Base-by-base conservation (phyloP, 2,329 filamentous ascomycete genomes). In the Aspergillus quadrilineatus region DNA sequence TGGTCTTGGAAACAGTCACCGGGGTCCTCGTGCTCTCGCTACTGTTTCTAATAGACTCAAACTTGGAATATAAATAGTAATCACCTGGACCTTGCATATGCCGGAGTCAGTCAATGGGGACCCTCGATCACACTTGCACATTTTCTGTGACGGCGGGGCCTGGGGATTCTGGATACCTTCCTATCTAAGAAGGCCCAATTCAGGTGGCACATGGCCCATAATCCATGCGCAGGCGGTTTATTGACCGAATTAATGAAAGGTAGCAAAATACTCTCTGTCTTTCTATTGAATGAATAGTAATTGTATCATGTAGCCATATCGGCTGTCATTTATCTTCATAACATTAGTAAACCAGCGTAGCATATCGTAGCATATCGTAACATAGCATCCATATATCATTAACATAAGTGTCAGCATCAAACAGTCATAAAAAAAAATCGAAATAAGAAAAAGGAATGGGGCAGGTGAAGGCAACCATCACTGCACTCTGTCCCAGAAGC, bases 361-460 rank as follows among this genome's bases (percentile, higher is more conserved):
- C 36, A n/a, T 39, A 34, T 9, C 32, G 32, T 34, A 14, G 10
- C 36, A 39, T 39, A 39, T 12, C 36, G n/a, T 39, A 30, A 28
- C 29, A 46, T 34, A 30, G 44, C 30, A 32, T 46, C 34, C 46
- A 28, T 49, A 49, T 39, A 26, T 49, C 46, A 39, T 49, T 34
- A 49, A 39, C 45, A 36, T 48, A 28, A 28, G 26, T 17, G 28
- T 49, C 17, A 22, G 26, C 32, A 39, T 49, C 17, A 12, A 26
- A 49, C 15, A 34, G 26, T 5, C 28, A 36, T 48, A n/a, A 48
- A 15, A 36, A 39, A 28, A 5, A 28, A 5, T 28, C 26, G 26
- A 28, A 28, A 28, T 28, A 6, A 28, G 5, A 6, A 28, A 28
- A 5, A 28, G 26, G 1, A 28, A 28, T 28, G 26, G 26, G 26